A percentile compares a stretch with the other conserved stretches of the same genome.
These are phyloP conservation scores for Chlamydomonas sphaeroides DNA, from an alignment of 139 green algal genomes.

Conservation along the genomic window DNA sequence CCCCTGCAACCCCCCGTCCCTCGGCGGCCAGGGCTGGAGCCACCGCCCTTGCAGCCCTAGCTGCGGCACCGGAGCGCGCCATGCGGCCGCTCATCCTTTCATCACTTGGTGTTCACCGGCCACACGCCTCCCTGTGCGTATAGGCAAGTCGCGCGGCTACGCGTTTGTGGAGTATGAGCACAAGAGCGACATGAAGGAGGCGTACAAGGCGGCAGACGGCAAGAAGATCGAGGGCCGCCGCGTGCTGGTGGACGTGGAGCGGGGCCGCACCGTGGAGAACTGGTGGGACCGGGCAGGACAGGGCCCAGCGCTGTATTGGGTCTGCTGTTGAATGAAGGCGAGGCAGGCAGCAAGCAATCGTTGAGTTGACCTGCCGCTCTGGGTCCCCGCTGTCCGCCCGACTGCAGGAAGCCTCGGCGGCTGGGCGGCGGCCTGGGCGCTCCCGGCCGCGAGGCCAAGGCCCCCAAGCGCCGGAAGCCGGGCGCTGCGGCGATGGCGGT, in stretches of 20 bases:
- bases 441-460: conserved; percentile 69
- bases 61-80: too few relatives aligned
- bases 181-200: conserved; percentile 93
- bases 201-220: conserved; percentile 88
- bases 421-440: conserved; percentile 85
- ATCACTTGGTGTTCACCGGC: too few relatives aligned
- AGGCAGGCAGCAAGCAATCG: background rate
- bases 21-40: too few relatives aligned
- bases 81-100: too few relatives aligned
- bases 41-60: too few relatives aligned
- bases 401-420: conserved; percentile 71
- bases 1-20: too few relatives aligned
- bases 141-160: conserved; percentile 88
- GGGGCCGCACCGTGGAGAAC: conserved; percentile 85
- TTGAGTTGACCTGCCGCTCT: too few relatives aligned
- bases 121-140: too few relatives aligned
- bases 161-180: conserved; percentile 93
- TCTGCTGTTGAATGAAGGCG: too few relatives aligned
- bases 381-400: background rate
- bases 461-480: conserved; percentile 57
- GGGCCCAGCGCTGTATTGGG: too few relatives aligned
- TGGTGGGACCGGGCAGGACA: too few relatives aligned
- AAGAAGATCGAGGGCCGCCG: conserved; percentile 82
- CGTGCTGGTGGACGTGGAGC: conserved; percentile 89
- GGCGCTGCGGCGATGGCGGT: background rate